A percentile compares a stretch with the other conserved stretches of the same genome.
phyloP scores from a whole-genome alignment of 1,284 basidiomycete species.

The Ustilago vetiveriae region DNA sequence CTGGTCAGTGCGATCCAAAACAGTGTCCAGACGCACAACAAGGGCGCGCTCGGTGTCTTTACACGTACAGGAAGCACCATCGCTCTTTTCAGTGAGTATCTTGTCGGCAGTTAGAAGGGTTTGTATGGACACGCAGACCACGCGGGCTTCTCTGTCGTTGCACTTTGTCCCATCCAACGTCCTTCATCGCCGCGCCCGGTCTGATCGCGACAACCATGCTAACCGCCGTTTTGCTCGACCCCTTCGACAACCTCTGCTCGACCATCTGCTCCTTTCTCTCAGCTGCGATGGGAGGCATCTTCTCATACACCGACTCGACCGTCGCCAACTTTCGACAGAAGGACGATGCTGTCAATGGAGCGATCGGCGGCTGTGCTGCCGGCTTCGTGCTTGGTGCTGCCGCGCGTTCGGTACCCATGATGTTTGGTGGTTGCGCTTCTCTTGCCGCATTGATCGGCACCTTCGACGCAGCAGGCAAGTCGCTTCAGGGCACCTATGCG shows the following conservation, averaged over 20 bases:
- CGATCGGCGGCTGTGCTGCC: conserved; percentile 88
- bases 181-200: too few relatives aligned
- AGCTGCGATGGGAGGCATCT: conserved; percentile 87
- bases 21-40: conserved; percentile 72
- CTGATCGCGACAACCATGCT: too few relatives aligned
- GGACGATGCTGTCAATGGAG: conserved; percentile 84
- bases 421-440: conserved; percentile 80
- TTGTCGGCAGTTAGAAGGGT: too few relatives aligned
- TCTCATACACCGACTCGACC: conserved; percentile 81
- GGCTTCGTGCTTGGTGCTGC: conserved; percentile 88
- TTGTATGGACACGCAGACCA: too few relatives aligned
- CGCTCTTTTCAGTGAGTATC: conserved; percentile 74
- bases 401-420: conserved; percentile 85
- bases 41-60: conserved; percentile 86
- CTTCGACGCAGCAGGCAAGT: conserved; percentile 80
- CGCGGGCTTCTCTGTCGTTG: too few relatives aligned
- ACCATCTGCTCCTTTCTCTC: conserved; percentile 7
- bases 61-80: conserved; percentile 81
- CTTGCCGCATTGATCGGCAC: conserved; percentile 83
- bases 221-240: conserved; percentile 7
- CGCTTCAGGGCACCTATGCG: conserved; percentile 45
- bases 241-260: conserved; percentile 8
- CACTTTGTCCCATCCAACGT: too few relatives aligned
- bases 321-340: conserved; percentile 84
- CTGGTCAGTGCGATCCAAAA: conserved; percentile 65